A percentile compares a stretch with the other conserved stretches of the same genome.
phyloP scores from a whole-genome alignment of 2,329 filamentous ascomycete species.

The Biscogniauxia mediterranea region DNA sequence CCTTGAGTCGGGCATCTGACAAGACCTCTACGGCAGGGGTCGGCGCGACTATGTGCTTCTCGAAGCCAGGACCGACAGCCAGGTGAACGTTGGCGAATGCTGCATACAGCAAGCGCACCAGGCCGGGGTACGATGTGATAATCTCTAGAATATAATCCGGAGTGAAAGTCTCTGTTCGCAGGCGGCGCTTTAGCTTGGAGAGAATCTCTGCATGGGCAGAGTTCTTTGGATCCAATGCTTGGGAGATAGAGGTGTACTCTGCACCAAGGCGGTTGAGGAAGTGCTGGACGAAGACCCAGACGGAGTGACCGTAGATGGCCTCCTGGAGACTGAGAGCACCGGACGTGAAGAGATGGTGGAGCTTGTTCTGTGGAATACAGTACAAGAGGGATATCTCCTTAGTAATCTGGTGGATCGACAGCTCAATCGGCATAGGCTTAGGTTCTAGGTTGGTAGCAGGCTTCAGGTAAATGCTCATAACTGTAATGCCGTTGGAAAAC shows the following conservation, averaged over 20 bases:
- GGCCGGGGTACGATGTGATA: slow-evolving; percentile 82
- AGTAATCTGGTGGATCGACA: slow-evolving; percentile 97
- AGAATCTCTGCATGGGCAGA: slow-evolving; percentile 83
- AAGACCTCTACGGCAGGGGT: slow-evolving; percentile 66
- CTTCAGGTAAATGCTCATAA: slow-evolving; percentile 93
- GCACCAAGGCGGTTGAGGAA: slow-evolving; percentile 93
- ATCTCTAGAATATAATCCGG: slow-evolving; percentile 98
- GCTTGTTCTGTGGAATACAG: slow-evolving; percentile 96
- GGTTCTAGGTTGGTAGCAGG: slow-evolving; percentile 61
- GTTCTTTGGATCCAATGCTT: slow-evolving; percentile 77
- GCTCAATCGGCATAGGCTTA: slow-evolving; percentile 76
- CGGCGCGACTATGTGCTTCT: slow-evolving; percentile 51
- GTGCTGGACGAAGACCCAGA: slow-evolving; percentile 97
- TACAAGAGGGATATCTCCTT: slow-evolving; percentile 97
- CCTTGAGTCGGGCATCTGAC: slow-evolving; percentile 69
- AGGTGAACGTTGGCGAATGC: slow-evolving; percentile 88
- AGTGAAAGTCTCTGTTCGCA: slow-evolving; percentile 96
- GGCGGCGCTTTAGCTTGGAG: slow-evolving; percentile 89
- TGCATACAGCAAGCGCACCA: slow-evolving; percentile 85
- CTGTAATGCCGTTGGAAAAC: slow-evolving; percentile 96
- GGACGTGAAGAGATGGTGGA: slow-evolving; percentile 83
- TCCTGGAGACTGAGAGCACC: slow-evolving; percentile 91
- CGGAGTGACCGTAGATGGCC: slow-evolving; percentile 94
- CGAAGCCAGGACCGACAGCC: slow-evolving; percentile 49
- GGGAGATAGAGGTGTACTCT: slow-evolving; percentile 84